A percentile compares a stretch with the other conserved stretches of the same genome.
phyloP scores from a whole-genome alignment of 1,284 basidiomycete species.

The Sanghuangporus baumii region DNA sequence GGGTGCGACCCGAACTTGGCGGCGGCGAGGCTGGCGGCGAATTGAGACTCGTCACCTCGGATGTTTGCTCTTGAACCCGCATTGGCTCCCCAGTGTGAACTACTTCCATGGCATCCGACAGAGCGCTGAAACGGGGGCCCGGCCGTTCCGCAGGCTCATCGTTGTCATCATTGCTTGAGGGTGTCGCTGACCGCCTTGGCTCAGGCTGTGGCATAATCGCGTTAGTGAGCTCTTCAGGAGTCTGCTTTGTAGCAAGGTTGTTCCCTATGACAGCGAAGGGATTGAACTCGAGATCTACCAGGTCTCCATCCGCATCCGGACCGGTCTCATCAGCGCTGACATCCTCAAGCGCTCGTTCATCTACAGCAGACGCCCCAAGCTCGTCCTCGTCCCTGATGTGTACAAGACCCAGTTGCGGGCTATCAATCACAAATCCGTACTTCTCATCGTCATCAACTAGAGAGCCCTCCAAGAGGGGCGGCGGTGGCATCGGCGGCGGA shows the following conservation, averaged over 20 bases:
- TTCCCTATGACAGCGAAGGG: conserved; percentile 3
- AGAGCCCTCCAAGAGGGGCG: neutral
- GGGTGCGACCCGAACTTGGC: conserved; percentile 7
- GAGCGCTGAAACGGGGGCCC: neutral
- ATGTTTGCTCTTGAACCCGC: neutral
- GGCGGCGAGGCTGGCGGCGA: conserved; percentile 10
- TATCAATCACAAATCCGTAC: neutral
- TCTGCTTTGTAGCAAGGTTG: neutral
- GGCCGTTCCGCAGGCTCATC: neutral
- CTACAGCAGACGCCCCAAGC: neutral
- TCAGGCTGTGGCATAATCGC: neutral
- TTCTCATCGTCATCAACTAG: neutral
- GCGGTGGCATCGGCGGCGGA: neutral
- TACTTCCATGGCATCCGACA: conserved; percentile 1
- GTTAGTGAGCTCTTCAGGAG: neutral
- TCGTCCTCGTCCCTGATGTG: conserved; percentile 8
- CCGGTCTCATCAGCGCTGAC: conserved; percentile 2
- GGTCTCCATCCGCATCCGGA: neutral
- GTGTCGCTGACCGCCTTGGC: neutral
- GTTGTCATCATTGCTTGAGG: neutral
- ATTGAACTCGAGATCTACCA: conserved; percentile 2
- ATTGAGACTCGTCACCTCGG: neutral
- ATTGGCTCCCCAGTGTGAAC: conserved; percentile 1
- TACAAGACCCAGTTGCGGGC: neutral
- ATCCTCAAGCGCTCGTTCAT: neutral